Evolutionary conservation across 148 eudicot species (phyloP).

Genomic region (Spergularia bocconei): DNA sequence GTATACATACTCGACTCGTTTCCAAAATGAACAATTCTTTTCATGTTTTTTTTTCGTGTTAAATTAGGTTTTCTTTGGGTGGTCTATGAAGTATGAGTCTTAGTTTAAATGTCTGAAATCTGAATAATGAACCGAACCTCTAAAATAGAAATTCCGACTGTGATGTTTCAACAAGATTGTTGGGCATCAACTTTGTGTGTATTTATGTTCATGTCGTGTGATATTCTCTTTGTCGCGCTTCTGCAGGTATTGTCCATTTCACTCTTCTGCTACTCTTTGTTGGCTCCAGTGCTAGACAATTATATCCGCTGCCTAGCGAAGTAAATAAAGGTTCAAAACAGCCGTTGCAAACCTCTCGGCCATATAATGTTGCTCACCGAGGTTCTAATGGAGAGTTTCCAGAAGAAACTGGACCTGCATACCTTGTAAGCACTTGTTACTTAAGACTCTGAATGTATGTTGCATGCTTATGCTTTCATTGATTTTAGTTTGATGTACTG

Average conservation of each 20-base stretch:
- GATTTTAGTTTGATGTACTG: background rate
- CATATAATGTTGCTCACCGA: conserved; percentile 88
- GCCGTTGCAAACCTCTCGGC: conserved; percentile 80
- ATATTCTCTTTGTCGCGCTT: background rate
- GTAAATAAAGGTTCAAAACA: conserved; percentile 37
- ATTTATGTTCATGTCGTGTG: too few relatives aligned
- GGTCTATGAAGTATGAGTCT: too few relatives aligned
- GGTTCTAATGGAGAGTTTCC: conserved; percentile 98
- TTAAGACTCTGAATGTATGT: background rate
- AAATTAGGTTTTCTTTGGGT: too few relatives aligned
- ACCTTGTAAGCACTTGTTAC: conserved; percentile 45
- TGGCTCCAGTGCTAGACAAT: conserved; percentile 61
- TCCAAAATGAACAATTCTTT: too few relatives aligned
- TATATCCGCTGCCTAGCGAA: conserved; percentile 77
- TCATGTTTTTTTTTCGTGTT: too few relatives aligned
- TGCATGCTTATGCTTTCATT: background rate
- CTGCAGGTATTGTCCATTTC: conserved; percentile 54
- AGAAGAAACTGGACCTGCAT: conserved; percentile 89
- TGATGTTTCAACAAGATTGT: background rate
- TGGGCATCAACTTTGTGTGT: background rate
- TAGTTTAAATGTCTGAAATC: too few relatives aligned
- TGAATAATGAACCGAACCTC: background rate
- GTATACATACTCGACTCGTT: too few relatives aligned
- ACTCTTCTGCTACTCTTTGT: conserved; percentile 55
- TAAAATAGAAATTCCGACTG: background rate